A percentile compares a stretch with the other conserved stretches of the same genome.
Conservation (phyloP, 129 eudicot species). For the Ambrosia trifida region DNA sequence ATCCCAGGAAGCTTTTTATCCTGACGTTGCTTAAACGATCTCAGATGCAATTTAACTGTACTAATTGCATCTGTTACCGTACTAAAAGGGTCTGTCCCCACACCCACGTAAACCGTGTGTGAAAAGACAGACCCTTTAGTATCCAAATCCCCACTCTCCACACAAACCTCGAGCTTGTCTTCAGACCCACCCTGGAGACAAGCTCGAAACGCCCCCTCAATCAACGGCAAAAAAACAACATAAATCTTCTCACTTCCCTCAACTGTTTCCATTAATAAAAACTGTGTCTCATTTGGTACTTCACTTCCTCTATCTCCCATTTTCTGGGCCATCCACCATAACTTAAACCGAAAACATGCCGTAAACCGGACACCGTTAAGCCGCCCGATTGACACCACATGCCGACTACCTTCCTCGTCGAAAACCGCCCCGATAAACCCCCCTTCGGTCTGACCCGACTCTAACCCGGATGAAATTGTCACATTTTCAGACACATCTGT, state of each 20-base stretch:
- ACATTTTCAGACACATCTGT: slow-evolving; percentile 65
- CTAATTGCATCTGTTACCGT: slow-evolving; percentile 51
- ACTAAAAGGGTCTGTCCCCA: slow-evolving; percentile 63
- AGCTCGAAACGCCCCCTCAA: slow-evolving; percentile 83
- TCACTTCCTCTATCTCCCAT: slow-evolving; percentile 75
- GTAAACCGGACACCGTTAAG: slow-evolving; percentile 62
- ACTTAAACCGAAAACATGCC: slow-evolving; percentile 77
- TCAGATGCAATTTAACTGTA: slow-evolving; percentile 52
- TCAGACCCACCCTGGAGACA: slow-evolving; percentile 62
- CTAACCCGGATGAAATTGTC: slow-evolving; percentile 46
- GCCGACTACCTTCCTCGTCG: slow-evolving; percentile 50
- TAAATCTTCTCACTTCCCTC: slow-evolving; percentile 45
- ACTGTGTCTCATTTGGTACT: slow-evolving; percentile 87
- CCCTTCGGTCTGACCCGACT: slow-evolving; percentile 61
- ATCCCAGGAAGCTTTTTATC: slow-evolving; percentile 69
- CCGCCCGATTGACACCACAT: slow-evolving; percentile 66
- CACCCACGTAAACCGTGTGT: slow-evolving; percentile 49
- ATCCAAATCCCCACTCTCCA: slow-evolving; percentile 71
- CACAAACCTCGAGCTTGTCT: slow-evolving; percentile 64
- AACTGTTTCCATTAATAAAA: slow-evolving; percentile 63
- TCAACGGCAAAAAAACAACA: slow-evolving; percentile 69
- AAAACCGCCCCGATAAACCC: slow-evolving; percentile 60
- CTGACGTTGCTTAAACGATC: slow-evolving; percentile 56
- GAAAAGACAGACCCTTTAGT: slow-evolving; percentile 41
- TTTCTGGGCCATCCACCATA: slow-evolving; percentile 96